Conservation (phyloP, 495 filamentous ascomycete species). For the Lasiosphaeriaceae sp. region DNA sequence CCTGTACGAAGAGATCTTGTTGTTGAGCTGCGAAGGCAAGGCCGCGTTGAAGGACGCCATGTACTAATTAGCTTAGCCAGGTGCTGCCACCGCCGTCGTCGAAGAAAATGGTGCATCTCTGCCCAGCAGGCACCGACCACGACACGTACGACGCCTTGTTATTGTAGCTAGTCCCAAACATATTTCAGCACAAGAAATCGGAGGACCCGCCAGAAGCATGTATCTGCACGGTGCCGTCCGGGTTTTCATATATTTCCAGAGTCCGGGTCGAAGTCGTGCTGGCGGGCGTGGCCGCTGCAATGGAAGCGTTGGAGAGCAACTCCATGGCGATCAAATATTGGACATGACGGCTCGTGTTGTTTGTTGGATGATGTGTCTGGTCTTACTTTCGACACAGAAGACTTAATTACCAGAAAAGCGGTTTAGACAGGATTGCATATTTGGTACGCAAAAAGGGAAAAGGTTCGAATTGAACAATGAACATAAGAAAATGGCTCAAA, state of each 20-base stretch:
- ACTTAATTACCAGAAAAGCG: neutral
- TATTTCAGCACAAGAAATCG: neutral
- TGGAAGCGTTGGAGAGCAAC: neutral
- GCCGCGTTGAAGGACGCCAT: neutral
- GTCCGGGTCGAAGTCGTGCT: neutral
- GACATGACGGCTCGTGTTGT: neutral
- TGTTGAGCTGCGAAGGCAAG: neutral
- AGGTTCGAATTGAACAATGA: neutral
- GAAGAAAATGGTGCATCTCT: neutral
- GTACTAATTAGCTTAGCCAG: neutral
- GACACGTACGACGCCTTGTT: neutral
- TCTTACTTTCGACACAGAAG: neutral
- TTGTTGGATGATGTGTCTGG: neutral
- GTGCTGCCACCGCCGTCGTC: neutral
- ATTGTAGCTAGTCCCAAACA: neutral
- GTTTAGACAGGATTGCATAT: neutral
- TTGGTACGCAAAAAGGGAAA: neutral
- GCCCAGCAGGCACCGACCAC: neutral
- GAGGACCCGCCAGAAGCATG: neutral
- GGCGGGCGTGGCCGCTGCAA: neutral
- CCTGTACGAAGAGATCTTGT: neutral
- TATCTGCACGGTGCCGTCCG: neutral
- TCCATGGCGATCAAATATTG: neutral
- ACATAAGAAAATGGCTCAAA: neutral
- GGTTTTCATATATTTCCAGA: neutral